Conservation (phyloP, 371 early-diverging fungal species). For the Mortierella sp. region DNA sequence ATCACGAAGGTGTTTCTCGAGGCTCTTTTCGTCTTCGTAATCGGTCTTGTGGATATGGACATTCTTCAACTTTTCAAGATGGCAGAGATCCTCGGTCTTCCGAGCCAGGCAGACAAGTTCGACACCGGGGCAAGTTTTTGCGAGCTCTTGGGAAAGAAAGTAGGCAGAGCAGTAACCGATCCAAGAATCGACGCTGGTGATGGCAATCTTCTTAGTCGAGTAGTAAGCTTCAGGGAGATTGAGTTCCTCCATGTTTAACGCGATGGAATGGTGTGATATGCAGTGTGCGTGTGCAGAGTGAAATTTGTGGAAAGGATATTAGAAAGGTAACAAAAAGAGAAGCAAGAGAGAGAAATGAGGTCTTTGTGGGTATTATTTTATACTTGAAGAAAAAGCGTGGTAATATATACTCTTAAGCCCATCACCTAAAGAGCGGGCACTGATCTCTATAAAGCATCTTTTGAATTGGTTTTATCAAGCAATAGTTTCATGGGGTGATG, state of each 20-base stretch:
- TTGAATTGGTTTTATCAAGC: too few species aligned
- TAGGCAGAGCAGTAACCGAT: constrained; percentile 31
- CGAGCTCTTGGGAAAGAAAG: constrained; percentile 29
- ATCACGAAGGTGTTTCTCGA: constrained; percentile 18
- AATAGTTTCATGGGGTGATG: too few species aligned
- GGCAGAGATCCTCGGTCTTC: constrained; percentile 23
- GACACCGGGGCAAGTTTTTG: constrained; percentile 17
- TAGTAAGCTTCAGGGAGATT: neutral
- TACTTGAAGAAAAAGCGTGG: neutral
- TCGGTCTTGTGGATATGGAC: constrained; percentile 30
- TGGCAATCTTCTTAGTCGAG: constrained; percentile 19
- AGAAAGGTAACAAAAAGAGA: neutral
- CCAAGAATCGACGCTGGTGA: constrained; percentile 34
- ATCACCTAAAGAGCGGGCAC: too few species aligned
- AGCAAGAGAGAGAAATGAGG: neutral
- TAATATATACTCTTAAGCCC: too few species aligned
- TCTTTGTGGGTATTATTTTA: neutral
- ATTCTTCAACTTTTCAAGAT: constrained; percentile 38
- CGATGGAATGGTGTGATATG: neutral
- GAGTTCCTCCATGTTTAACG: neutral
- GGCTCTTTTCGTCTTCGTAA: constrained; percentile 19
- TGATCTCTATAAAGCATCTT: too few species aligned
- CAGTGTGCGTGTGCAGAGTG: neutral
- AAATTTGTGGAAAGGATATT: neutral
- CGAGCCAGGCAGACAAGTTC: constrained; percentile 32